Evolutionary conservation across 2,329 filamentous ascomycete genomes (phyloP).

Genomic region (Fusarium udum): DNA sequence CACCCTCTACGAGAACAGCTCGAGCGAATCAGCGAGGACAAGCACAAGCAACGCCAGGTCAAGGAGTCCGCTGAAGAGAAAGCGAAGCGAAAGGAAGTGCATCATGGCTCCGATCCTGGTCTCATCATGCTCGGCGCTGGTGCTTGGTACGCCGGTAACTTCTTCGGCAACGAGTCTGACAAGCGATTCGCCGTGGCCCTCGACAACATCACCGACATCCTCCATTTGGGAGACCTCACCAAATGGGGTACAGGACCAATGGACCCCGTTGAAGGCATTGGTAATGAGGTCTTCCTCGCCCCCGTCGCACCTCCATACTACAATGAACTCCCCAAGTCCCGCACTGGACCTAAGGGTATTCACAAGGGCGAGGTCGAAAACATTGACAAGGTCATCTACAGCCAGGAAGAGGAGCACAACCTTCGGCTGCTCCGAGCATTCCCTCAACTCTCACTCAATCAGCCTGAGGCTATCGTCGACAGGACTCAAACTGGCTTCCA

Average conservation of each 20-base stretch:
- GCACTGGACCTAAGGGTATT: slow-evolving; percentile 33
- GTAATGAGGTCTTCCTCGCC: slow-evolving; percentile 44
- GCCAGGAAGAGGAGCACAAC: slow-evolving; percentile 21
- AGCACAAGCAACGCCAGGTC: slow-evolving; percentile 12
- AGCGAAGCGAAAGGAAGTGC: background rate
- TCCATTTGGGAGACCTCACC: slow-evolving; percentile 33
- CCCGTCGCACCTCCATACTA: slow-evolving; percentile 42
- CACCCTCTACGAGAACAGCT: slow-evolving; percentile 36
- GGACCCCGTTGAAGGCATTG: slow-evolving; percentile 40
- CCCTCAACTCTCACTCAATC: slow-evolving; percentile 30
- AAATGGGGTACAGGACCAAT: slow-evolving; percentile 33
- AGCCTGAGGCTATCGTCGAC: slow-evolving; percentile 38
- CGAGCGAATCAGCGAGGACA: slow-evolving; percentile 32
- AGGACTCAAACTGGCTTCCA: slow-evolving; percentile 44
- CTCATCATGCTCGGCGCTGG: slow-evolving; percentile 42
- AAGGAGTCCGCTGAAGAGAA: background rate
- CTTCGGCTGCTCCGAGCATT: slow-evolving; percentile 34
- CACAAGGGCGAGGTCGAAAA: slow-evolving; percentile 39
- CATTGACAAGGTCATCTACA: slow-evolving; percentile 33
- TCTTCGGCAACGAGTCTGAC: slow-evolving; percentile 16
- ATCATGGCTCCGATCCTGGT: slow-evolving; percentile 32
- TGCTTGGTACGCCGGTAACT: slow-evolving; percentile 36
- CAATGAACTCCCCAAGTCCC: slow-evolving; percentile 13
- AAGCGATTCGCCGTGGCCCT: slow-evolving; percentile 28
- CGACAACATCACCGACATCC: slow-evolving; percentile 38